Conservation (phyloP, 805 yeast species). For the Lipomyces spencermartinsiae region DNA sequence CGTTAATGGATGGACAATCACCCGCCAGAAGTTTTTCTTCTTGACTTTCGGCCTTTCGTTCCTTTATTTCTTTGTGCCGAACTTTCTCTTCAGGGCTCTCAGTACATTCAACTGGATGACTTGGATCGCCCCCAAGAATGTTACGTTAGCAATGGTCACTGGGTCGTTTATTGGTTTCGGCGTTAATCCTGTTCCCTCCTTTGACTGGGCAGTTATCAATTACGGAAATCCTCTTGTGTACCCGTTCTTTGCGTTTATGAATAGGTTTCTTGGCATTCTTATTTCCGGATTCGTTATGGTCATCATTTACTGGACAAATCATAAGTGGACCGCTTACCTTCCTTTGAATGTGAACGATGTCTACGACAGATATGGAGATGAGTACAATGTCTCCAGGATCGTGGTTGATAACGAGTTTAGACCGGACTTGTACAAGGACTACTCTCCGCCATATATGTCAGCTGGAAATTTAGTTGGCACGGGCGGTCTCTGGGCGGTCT, state of each 20-base stretch:
- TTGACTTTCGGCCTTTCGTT: constrained; percentile 53
- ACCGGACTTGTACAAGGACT: constrained; percentile 51
- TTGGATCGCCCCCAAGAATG: constrained; percentile 57
- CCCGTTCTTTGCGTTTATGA: constrained; percentile 53
- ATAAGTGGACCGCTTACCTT: constrained; percentile 56
- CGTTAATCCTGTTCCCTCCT: constrained; percentile 54
- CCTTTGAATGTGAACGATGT: constrained; percentile 55
- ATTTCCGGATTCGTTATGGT: constrained; percentile 42
- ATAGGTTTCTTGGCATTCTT: constrained; percentile 48
- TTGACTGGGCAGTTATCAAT: constrained; percentile 51
- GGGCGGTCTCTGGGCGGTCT: constrained; percentile 19
- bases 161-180: constrained; percentile 53
- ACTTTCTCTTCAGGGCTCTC: constrained; percentile 63
- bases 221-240: constrained; percentile 51
- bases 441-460: constrained; percentile 64
- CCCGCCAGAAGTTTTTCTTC: constrained; percentile 57
- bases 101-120: constrained; percentile 48
- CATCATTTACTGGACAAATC: constrained; percentile 53
- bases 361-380: constrained; percentile 40
- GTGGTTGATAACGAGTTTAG: constrained; percentile 49
- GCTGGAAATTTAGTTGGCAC: constrained; percentile 57
- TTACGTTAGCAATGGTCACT: constrained; percentile 55
- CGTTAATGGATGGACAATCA: constrained; percentile 55
- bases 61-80: constrained; percentile 66
- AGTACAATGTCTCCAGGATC: constrained; percentile 54